Evolutionary conservation across 1,284 basidiomycete genomes (phyloP).

Genomic region (Cryptococcus floricola): DNA sequence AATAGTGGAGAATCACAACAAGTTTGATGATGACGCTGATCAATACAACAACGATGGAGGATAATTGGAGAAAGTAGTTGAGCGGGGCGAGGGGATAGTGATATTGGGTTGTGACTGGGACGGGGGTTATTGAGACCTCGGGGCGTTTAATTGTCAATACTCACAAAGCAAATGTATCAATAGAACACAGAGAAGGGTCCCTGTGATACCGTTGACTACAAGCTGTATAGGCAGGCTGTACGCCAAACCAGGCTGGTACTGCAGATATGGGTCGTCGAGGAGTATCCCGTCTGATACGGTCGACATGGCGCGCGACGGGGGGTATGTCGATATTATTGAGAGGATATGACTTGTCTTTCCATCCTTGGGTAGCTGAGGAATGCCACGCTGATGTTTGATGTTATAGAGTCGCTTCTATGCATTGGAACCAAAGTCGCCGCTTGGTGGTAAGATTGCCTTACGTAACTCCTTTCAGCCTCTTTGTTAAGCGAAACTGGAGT

Average conservation of each 20-base stretch:
- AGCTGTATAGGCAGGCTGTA: constrained; percentile 89
- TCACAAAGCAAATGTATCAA: constrained; percentile 77
- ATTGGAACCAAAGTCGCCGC: no score
- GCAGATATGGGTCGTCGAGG: constrained; percentile 64
- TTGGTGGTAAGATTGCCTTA: no score
- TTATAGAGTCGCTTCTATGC: not conserved
- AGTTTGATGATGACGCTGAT: constrained; percentile 72
- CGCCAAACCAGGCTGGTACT: constrained; percentile 70
- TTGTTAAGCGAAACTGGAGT: no score
- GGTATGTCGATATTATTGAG: not conserved
- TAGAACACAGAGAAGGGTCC: constrained; percentile 83
- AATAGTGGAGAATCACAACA: constrained; percentile 64
- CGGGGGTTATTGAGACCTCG: not conserved
- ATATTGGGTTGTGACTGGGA: constrained; percentile 78
- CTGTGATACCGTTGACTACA: constrained; percentile 76
- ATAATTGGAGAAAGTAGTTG: constrained; percentile 86
- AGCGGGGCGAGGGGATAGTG: constrained; percentile 89
- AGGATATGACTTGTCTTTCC: not conserved
- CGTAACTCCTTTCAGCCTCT: no score
- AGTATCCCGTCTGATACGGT: constrained; percentile 5
- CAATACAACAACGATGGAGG: constrained; percentile 73
- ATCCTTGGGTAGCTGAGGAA: not conserved
- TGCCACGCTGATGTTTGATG: not conserved
- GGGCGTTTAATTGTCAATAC: constrained; percentile 4
- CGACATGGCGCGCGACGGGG: not conserved